phyloP scores from a whole-genome alignment of 2,329 filamentous ascomycete species.

The Emmonsiellopsis sp. region DNA sequence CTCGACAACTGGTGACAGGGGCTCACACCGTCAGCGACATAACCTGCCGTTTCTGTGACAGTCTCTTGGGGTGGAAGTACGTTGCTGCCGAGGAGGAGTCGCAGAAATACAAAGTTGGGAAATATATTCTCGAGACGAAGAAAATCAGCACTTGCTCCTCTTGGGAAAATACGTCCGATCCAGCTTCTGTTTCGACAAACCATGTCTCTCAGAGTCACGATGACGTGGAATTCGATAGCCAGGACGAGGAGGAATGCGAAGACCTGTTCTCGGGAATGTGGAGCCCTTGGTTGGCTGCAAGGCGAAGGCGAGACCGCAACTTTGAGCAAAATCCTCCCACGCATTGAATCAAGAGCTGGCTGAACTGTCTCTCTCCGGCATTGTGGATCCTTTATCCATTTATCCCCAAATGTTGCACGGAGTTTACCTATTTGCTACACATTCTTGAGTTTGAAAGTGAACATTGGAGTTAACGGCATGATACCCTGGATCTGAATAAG shows the following conservation, averaged over 20 bases:
- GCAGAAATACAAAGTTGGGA: constrained; percentile 58
- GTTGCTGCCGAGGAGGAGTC: constrained; percentile 52
- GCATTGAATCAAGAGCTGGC: no score
- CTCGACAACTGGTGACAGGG: constrained; percentile 53
- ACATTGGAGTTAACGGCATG: no score
- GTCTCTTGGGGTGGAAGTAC: constrained; percentile 56
- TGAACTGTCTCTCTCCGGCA: no score
- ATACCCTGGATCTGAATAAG: no score
- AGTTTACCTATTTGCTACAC: no score
- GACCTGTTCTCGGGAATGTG: constrained; percentile 56
- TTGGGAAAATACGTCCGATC: constrained; percentile 39
- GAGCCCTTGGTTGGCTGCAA: constrained; percentile 45
- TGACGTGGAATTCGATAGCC: constrained; percentile 52
- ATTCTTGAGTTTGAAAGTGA: no score
- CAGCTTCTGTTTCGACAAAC: background rate
- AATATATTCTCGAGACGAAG: constrained; percentile 56
- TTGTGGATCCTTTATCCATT: no score
- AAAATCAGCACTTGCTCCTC: constrained; percentile 40
- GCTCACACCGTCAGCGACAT: constrained; percentile 55
- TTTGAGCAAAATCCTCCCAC: constrained; percentile 17
- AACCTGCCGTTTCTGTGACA: constrained; percentile 47
- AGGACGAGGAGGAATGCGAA: constrained; percentile 60
- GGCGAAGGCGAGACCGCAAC: constrained; percentile 32
- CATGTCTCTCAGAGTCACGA: constrained; percentile 11
- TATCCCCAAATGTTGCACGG: no score